Evolutionary conservation across 768 basidiomycete species (phyloP).

Genomic region (Rubroboletus satanas): DNA sequence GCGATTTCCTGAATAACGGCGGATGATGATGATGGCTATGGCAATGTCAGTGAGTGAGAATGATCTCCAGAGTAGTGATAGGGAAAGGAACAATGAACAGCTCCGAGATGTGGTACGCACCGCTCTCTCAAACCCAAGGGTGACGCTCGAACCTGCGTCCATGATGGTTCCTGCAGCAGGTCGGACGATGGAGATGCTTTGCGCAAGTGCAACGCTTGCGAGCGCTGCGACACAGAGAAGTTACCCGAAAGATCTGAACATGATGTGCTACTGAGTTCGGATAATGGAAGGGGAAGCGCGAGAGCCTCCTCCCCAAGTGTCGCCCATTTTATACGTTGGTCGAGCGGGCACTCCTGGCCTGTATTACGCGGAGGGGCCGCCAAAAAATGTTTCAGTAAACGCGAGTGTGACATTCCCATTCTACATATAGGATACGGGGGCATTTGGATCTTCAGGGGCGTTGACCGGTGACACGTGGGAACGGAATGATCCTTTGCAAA

Average conservation of each 20-base stretch:
- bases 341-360: background rate
- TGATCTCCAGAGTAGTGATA: too few species aligned
- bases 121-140: constrained; percentile 38
- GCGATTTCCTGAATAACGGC: background rate
- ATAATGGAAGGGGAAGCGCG: background rate
- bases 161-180: constrained; percentile 35
- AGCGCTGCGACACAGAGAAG: constrained; percentile 8
- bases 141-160: constrained; percentile 30
- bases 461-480: background rate
- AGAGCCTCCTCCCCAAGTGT: too few species aligned
- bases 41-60: background rate
- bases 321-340: constrained; percentile 4
- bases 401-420: background rate
- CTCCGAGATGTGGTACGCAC: constrained; percentile 27
- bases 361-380: background rate
- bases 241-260: constrained; percentile 3
- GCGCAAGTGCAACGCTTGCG: constrained; percentile 34
- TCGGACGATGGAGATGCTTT: constrained; percentile 34
- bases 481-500: background rate
- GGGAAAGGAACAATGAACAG: background rate
- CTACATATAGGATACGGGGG: background rate
- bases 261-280: background rate
- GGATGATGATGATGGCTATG: background rate
- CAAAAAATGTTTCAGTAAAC: background rate
- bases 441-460: background rate